Base-by-base conservation (phyloP, 345 rosid genomes). In the Syzygium aqueum region DNA sequence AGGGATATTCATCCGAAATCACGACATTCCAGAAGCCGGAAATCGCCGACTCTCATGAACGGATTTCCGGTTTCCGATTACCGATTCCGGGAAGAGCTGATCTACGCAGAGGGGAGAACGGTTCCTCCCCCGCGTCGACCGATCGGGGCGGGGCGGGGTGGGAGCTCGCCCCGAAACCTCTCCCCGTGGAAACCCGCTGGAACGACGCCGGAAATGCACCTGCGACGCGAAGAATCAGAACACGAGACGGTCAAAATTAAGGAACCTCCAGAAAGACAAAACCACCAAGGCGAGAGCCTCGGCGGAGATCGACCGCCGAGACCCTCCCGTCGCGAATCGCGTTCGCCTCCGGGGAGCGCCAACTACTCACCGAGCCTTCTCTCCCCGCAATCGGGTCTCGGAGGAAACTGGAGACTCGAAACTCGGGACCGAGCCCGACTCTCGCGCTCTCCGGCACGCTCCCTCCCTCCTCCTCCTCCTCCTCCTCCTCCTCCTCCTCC, bases 21-120 rank as follows among this genome's bases (percentile, higher is more conserved):
- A 61, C 89, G 91, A 86, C 93, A 93, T 90, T 90, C 82, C 85
- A 52, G 86, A 89, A 80, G 63, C n/a, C 46, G 46, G 8, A 77
- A 63, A 77, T 78, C 88, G 28, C 77, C 90, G 43, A 85, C 56
- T 88, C 85, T 87, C 86, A 84, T 61, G 63, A 49, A 78, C 78
- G 88, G 15, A 43, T 3, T 88, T 89, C 85, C 85, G 87, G 87
- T 91, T 88, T 89, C 78, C 65, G 46, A 43, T 43, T 43, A 43
- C 43, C 59, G 53, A 53, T 51, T 59, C 84, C 84, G 77, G 78
- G 43, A 86, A 28, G 85, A 84, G 80, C 85, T 85, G 90, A 88
- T 91, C 88, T 56, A 21, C 80, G 25, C 78, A 19, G 1, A 54
- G 85, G 30, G 37, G 27, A 56, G 86, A 77, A 52, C 63, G 23